Evolutionary conservation across 257 asterid species (phyloP), one percentile per base, ranked within the genome.

Genomic region (Solanum chiquidenum): DNA sequence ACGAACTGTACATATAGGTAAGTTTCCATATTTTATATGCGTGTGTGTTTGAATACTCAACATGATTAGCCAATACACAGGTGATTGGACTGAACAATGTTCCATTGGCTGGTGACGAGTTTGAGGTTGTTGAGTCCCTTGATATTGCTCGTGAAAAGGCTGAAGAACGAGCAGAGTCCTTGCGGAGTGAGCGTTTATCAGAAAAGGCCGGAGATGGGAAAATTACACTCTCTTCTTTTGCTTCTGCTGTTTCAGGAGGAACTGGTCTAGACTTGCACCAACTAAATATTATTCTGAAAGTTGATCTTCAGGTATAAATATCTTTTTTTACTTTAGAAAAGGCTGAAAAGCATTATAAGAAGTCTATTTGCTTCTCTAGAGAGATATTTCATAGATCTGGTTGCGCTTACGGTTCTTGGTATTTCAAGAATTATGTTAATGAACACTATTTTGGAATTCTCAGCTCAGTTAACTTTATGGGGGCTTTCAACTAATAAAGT

Each of bases 51-150:
- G 20, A 38, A 76, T 82, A 10, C 86, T 49, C 29, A 82, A 29
- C 86, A 49, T 82, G 86, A 82, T 29, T 82, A 31, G 69, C 21
- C 69, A 82, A 82, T 49, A 18, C 44, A 84, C 95, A 97, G 99
- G 98, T 96, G 55, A 92, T 93, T 89, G 99, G 99, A 89, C 89
- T 97, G 88, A 93, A 92, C 88, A 94, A 93, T 93, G 99, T 97
- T 74, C 99, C 99, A 83, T 91, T 90, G 86, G 99, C 99, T 68
- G 99, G 99, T 77, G 99, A 97, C 88, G 99, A 93, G 95, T 97
- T 97, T 91, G 98, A 97, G 90, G 98, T 96, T 55, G 98, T 96
- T 80, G 91, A 85, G 64, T 93, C 98, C 87, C 99, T 97, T 83
- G 98, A 96, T 90, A 60, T 90, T 88, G 99, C 99, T 88, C 95